Conservation (phyloP, 805 yeast species). For the Ogataea corticis region DNA sequence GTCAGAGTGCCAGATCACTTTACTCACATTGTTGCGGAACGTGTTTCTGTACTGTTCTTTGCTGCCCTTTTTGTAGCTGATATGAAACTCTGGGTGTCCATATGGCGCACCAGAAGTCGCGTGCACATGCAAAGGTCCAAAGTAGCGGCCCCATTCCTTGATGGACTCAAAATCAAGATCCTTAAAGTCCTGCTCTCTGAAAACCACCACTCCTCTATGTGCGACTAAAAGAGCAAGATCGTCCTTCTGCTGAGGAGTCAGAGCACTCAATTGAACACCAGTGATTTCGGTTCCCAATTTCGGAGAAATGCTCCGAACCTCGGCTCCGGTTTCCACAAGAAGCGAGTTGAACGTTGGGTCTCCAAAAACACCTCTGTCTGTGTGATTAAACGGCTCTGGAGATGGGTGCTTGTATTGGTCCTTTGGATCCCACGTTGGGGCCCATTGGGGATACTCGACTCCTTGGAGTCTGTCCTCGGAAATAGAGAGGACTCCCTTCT, state of each 20-base stretch:
- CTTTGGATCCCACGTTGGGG: conserved; percentile 65
- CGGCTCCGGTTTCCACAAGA: conserved; percentile 34
- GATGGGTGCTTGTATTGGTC: conserved; percentile 34
- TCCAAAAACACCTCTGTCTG: conserved; percentile 63
- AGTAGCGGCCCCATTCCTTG: conserved; percentile 56
- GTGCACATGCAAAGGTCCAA: conserved; percentile 70
- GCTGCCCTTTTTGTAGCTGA: conserved; percentile 51
- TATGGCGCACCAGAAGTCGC: conserved; percentile 72
- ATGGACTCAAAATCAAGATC: conserved; percentile 48
- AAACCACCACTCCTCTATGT: conserved; percentile 65
- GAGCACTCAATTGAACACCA: conserved; percentile 57
- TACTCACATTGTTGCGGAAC: conserved; percentile 36
- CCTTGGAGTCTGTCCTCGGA: conserved; percentile 38
- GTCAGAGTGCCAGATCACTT: conserved; percentile 66
- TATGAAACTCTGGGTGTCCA: conserved; percentile 56
- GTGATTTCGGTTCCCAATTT: conserved; percentile 64
- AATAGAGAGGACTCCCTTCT: conserved; percentile 48
- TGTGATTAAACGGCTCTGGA: conserved; percentile 49
- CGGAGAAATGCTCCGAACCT: conserved; percentile 54
- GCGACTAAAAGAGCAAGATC: conserved; percentile 70
- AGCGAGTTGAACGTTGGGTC: conserved; percentile 54
- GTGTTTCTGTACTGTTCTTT: conserved; percentile 37
- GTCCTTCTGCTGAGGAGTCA: conserved; percentile 57
- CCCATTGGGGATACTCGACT: conserved; percentile 50
- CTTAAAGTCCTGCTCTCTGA: conserved; percentile 65